Evolutionary conservation across 2,329 filamentous ascomycete species (phyloP).

Genomic region (Ceratocystis smalleyi): DNA sequence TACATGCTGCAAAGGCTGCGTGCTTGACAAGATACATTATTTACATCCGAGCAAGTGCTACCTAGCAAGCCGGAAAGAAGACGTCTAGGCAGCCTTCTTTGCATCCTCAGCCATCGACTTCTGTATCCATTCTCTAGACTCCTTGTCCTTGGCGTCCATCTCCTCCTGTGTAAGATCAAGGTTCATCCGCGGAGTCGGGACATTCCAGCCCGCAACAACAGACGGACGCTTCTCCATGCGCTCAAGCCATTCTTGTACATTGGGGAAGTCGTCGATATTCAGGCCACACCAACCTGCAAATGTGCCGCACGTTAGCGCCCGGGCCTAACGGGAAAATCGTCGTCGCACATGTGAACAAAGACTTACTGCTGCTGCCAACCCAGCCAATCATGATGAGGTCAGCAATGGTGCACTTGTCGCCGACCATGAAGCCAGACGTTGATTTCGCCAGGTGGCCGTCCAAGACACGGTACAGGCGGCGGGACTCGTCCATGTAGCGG

Average conservation of each 20-base stretch:
- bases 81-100: slow-evolving; percentile 26
- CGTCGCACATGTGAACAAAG: slow-evolving; percentile 14
- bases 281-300: slow-evolving; percentile 27
- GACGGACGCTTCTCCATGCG: slow-evolving; percentile 52
- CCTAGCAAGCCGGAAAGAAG: background rate
- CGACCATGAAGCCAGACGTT: slow-evolving; percentile 44
- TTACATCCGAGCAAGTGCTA: background rate
- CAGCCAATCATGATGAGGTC: slow-evolving; percentile 74
- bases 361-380: slow-evolving; percentile 41
- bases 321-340: background rate
- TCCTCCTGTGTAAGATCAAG: slow-evolving; percentile 33
- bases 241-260: slow-evolving; percentile 62
- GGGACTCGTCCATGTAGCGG: slow-evolving; percentile 68
- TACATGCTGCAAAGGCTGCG: background rate
- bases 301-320: background rate
- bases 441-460: slow-evolving; percentile 52
- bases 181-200: slow-evolving; percentile 48
- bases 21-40: too few relatives aligned
- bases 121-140: slow-evolving; percentile 49
- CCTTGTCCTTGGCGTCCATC: slow-evolving; percentile 40
- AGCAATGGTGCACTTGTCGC: slow-evolving; percentile 55
- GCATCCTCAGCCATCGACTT: slow-evolving; percentile 52
- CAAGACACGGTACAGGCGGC: slow-evolving; percentile 65
- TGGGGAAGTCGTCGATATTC: slow-evolving; percentile 59
- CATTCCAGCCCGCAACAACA: slow-evolving; percentile 59